Percentiles rank a stretch among this genome's conserved stretches.
Conservation (phyloP, 2,329 filamentous ascomycete genomes). For the Calonectria pseudoturangicola region DNA sequence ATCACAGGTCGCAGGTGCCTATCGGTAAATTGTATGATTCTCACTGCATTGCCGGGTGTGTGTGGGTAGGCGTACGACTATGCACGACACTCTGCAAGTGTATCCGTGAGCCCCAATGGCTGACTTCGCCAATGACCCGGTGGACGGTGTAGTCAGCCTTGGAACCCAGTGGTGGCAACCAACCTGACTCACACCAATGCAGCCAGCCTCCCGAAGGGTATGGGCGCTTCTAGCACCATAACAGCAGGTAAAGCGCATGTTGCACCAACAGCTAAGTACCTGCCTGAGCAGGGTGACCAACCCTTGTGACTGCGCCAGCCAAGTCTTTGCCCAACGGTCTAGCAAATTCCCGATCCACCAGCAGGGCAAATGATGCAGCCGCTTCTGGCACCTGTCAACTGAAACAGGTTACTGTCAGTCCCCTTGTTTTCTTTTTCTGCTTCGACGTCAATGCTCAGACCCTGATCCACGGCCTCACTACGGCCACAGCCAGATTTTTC, state of each 20-base stretch:
- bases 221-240: slow-evolving; percentile 32
- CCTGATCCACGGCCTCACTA: slow-evolving; percentile 19
- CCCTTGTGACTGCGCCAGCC: slow-evolving; percentile 24
- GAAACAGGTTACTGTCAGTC: slow-evolving; percentile 14
- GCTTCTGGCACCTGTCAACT: slow-evolving; percentile 12
- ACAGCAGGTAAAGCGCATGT: not conserved
- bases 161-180: slow-evolving; percentile 26
- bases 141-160: slow-evolving; percentile 28
- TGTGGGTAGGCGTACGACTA: slow-evolving; percentile 6
- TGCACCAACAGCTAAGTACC: not conserved
- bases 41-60: slow-evolving; percentile 19
- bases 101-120: slow-evolving; percentile 17
- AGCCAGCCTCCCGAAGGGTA: slow-evolving; percentile 7
- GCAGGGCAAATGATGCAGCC: slow-evolving; percentile 34
- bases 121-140: slow-evolving; percentile 11
- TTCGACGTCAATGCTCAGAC: slow-evolving; percentile 16
- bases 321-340: slow-evolving; percentile 21
- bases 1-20: slow-evolving; percentile 7
- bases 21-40: slow-evolving; percentile 16
- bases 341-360: slow-evolving; percentile 26
- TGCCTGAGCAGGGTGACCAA: slow-evolving; percentile 9
- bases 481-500: not conserved
- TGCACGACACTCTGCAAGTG: slow-evolving; percentile 22
- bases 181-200: slow-evolving; percentile 32
- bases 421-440: not conserved